Conservation (phyloP, 1,284 basidiomycete genomes). For the Ceratobasidium sp. region DNA sequence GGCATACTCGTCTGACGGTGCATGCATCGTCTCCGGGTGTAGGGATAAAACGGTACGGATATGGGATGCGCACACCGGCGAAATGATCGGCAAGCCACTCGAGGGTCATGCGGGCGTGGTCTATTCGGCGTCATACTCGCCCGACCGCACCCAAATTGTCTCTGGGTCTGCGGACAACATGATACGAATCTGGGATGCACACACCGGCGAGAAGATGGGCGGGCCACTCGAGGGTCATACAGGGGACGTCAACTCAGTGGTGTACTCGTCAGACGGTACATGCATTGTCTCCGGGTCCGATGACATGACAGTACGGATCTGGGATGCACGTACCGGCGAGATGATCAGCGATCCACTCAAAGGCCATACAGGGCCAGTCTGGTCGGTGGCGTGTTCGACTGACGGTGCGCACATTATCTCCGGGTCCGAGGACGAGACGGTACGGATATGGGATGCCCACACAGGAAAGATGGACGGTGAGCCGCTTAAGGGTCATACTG, state of each 20-base stretch:
- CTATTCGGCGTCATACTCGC: not conserved
- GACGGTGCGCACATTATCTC: conserved; percentile 27
- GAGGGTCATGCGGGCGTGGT: not conserved
- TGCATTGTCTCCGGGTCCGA: conserved; percentile 32
- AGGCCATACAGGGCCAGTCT: conserved; percentile 14
- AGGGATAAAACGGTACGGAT: conserved; percentile 13
- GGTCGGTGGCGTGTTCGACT: conserved; percentile 32
- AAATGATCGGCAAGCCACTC: not conserved
- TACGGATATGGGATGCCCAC: conserved; percentile 34
- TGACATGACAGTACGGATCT: conserved; percentile 32
- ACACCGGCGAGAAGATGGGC: not conserved
- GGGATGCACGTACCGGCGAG: conserved; percentile 23
- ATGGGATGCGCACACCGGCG: conserved; percentile 12
- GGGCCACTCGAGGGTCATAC: conserved; percentile 18
- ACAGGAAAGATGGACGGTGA: conserved; percentile 15
- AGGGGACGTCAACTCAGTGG: not conserved
- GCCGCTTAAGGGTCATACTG: not conserved
- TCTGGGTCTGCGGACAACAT: conserved; percentile 1
- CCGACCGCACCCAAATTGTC: not conserved
- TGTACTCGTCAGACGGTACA: conserved; percentile 36
- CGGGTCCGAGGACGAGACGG: conserved; percentile 16
- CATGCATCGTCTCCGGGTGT: conserved; percentile 21
- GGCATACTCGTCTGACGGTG: conserved; percentile 20
- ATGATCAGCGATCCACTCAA: not conserved
- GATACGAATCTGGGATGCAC: not conserved